Evolutionary conservation across 2,329 filamentous ascomycete species (phyloP).

Genomic region (Cladosporium sp.): DNA sequence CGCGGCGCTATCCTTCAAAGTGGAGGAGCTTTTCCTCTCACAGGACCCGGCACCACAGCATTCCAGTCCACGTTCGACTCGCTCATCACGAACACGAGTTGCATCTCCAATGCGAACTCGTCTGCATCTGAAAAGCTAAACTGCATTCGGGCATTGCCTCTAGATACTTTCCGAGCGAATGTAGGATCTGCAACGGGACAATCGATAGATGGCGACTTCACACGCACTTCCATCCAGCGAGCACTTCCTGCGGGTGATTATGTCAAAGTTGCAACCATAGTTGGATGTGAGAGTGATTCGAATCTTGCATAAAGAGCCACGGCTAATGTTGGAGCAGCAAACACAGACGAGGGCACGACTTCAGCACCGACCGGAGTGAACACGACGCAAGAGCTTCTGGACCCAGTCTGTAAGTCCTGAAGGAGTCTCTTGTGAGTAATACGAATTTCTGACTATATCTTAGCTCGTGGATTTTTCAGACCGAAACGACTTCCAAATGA

Average conservation of each 20-base stretch:
- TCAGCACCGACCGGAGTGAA: not conserved
- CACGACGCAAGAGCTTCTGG: not conserved
- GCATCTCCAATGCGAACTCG: constrained; percentile 52
- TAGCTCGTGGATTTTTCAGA: not conserved
- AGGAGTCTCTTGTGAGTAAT: too few species aligned
- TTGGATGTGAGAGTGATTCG: not conserved
- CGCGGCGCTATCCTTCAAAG: not conserved
- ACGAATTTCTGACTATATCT: not conserved
- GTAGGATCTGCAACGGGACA: not conserved
- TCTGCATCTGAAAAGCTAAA: constrained; percentile 23
- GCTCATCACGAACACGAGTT: constrained; percentile 56
- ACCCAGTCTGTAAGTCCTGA: not conserved
- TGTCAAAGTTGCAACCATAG: not conserved
- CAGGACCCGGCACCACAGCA: not conserved
- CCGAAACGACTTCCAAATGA: not conserved
- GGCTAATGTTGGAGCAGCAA: not conserved
- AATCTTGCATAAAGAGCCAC: too few species aligned
- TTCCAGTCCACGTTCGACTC: constrained; percentile 57
- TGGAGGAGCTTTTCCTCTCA: constrained; percentile 25
- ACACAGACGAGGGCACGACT: not conserved
- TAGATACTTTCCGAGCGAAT: constrained; percentile 58
- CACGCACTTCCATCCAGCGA: not conserved
- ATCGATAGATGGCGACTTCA: not conserved
- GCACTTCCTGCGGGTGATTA: not conserved
- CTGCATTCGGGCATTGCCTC: constrained; percentile 32